A percentile compares a stretch with the other conserved stretches of the same genome.
These are phyloP conservation scores for Lojkania enalia DNA, from an alignment of 2,329 filamentous ascomycete genomes.

Conservation along the genomic window DNA sequence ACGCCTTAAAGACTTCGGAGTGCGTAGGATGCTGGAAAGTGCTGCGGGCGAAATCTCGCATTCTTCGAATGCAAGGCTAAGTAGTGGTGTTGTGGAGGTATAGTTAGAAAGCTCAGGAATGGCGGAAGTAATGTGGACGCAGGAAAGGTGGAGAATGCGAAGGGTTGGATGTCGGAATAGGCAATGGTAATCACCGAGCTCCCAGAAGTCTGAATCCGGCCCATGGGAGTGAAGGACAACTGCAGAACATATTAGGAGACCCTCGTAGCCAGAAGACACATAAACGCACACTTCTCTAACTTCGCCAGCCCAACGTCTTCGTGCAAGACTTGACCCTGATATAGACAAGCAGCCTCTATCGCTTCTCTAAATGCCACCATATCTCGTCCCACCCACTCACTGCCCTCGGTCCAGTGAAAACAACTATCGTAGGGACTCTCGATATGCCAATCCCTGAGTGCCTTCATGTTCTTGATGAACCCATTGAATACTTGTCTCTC, in stretches of 20 bases:
- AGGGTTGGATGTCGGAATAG: constrained; percentile 42
- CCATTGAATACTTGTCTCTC: constrained; percentile 32
- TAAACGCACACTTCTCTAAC: constrained; percentile 25
- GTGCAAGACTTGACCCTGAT: constrained; percentile 12
- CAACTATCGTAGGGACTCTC: constrained; percentile 44
- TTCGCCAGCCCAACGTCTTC: constrained; percentile 28
- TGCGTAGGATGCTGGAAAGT: constrained; percentile 29
- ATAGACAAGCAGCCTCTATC: constrained; percentile 30
- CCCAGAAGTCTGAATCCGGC: constrained; percentile 35
- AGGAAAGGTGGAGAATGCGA: constrained; percentile 38
- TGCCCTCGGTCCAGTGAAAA: constrained; percentile 31
- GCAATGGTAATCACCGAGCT: constrained; percentile 35
- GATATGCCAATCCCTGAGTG: constrained; percentile 36
- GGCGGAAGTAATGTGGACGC: constrained; percentile 26
- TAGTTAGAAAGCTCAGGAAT: constrained; percentile 26
- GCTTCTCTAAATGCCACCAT: constrained; percentile 37
- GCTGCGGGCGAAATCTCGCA: constrained; percentile 33
- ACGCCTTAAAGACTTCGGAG: constrained; percentile 33
- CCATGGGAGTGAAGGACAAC: constrained; percentile 43
- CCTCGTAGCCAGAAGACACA: neutral
- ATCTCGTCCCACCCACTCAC: constrained; percentile 37
- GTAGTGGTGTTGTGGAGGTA: constrained; percentile 29
- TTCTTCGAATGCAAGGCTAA: constrained; percentile 40
- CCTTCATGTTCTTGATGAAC: constrained; percentile 34
- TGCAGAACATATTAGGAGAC: neutral